Evolutionary conservation across 768 basidiomycete genomes (phyloP).

Genomic region (Xerocomellus intermedius): DNA sequence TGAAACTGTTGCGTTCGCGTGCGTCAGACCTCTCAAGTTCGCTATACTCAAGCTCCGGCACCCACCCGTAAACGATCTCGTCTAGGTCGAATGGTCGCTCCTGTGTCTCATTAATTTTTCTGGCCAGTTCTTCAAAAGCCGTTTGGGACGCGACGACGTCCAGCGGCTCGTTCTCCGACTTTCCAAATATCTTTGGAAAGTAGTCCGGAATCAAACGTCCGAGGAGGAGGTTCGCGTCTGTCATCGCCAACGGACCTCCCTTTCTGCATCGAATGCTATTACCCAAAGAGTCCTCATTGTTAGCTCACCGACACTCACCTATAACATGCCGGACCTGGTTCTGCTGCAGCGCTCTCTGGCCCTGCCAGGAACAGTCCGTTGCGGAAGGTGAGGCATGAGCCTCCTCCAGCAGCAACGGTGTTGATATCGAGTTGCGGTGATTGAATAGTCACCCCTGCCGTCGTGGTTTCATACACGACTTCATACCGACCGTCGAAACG

Average conservation of each 20-base stretch:
- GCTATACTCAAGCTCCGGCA: background rate
- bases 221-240: constrained; percentile 88
- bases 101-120: constrained; percentile 67
- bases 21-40: background rate
- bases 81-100: constrained; percentile 64
- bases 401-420: constrained; percentile 94
- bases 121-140: constrained; percentile 66
- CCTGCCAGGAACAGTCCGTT: constrained; percentile 91
- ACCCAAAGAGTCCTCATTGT: background rate
- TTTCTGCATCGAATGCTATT: constrained; percentile 48
- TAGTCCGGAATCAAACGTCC: constrained; percentile 87
- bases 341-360: constrained; percentile 89
- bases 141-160: constrained; percentile 67
- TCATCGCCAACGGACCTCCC: constrained; percentile 88
- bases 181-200: constrained; percentile 95
- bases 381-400: constrained; percentile 82
- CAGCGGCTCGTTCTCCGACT: constrained; percentile 80
- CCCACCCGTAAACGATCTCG: constrained; percentile 86
- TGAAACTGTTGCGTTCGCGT: constrained; percentile 56
- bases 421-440: constrained; percentile 94
- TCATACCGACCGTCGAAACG: constrained; percentile 90
- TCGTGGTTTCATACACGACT: constrained; percentile 92
- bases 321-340: constrained; percentile 93
- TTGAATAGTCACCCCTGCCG: constrained; percentile 90
- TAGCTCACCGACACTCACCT: constrained; percentile 44